Evolutionary conservation across 768 basidiomycete genomes (phyloP), one percentile per base, ranked within the genome.

Genomic region (Cubamyces lactineus): DNA sequence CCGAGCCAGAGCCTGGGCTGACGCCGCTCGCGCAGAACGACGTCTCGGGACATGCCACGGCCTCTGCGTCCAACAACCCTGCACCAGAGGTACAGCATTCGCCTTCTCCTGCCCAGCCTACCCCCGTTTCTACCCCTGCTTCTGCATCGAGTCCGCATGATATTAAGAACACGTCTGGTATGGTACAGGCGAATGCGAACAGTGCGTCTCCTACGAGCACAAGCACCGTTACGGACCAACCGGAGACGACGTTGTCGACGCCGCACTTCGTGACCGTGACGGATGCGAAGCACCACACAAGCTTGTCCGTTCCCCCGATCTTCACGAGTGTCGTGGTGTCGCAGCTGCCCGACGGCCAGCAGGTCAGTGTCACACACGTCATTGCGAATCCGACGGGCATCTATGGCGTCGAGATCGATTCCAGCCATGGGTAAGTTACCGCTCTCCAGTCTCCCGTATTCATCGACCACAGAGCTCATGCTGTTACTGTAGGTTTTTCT

Each of bases 401-500:
- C 38, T 71, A 67, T 54, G 66, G 73, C 61, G 73, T 73, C 15
- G 40, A 43, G 28, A 62, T 62, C 23, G 57, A 42, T 16, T 41
- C 50, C 16, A 26, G 50, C n/a, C 51, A 57, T 34, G 66, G 66
- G 74, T 75, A 65, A 57, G 69, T 26, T 21, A 9, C 45, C 42
- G 7, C 12, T 30, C 17, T 21, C 48, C 55, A 15, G 17, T 48
- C 9, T 0, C 30, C 15, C n/a, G 52, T 19, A 3, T 40, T 16
- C 1, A 6, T 24, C 19, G 2, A 30, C 15, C 19, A 38, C 23
- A 16, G 51, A 7, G 13, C 53, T 23, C 49, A 40, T 12, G 53
- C 34, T 21, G 3, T 30, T 23, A n/a, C n/a, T 7, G 15, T 57
- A 86, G 85, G 12, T 87, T 92, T 74, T 83, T 91, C 66, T 74